Evolutionary conservation across 495 filamentous ascomycete genomes (phyloP).

Genomic region (Talaromyces liani): DNA sequence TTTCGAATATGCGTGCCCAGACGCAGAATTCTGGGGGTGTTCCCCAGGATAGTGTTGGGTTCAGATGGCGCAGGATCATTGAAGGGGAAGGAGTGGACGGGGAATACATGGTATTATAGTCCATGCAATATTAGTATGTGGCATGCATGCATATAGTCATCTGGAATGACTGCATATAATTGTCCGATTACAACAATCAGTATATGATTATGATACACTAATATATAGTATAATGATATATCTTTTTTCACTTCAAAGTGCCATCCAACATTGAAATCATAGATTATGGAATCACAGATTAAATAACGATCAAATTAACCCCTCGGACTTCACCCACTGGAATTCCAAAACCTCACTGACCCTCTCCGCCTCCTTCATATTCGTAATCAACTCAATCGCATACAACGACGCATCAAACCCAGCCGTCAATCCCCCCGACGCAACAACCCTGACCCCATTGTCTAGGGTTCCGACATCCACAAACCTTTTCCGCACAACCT

Average conservation of each 20-base stretch:
- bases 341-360: background rate
- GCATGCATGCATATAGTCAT: background rate
- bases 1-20: constrained; percentile 7
- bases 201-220: background rate
- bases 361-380: background rate
- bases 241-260: background rate
- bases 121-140: background rate
- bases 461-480: constrained; percentile 10
- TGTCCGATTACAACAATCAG: background rate
- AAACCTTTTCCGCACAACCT: constrained; percentile 4
- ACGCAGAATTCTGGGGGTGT: constrained; percentile 8
- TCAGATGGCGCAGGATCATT: constrained; percentile 11
- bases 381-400: constrained; percentile 3
- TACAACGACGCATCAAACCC: constrained; percentile 13
- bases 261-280: background rate
- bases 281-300: background rate
- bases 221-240: background rate
- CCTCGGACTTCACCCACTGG: background rate
- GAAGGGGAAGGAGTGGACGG: constrained; percentile 5
- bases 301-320: background rate
- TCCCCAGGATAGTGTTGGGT: background rate
- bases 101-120: constrained; percentile 10
- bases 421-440: constrained; percentile 13
- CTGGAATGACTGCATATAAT: background rate
- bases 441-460: constrained; percentile 10